Conservation (phyloP, 1,284 basidiomycete genomes). For the Sutorius eximius region DNA sequence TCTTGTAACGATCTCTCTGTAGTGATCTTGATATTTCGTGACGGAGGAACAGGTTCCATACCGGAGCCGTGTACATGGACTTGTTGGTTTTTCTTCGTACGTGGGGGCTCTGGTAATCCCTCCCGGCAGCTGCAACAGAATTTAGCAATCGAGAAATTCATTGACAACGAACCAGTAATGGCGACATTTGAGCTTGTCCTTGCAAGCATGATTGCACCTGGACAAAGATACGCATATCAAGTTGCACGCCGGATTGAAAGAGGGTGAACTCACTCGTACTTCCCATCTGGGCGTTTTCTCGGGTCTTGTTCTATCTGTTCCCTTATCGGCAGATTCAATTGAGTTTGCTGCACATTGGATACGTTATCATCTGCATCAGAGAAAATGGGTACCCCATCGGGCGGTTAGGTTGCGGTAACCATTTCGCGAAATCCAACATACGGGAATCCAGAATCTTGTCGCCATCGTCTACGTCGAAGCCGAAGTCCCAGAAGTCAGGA, state of each 20-base stretch:
- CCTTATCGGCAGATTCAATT: background rate
- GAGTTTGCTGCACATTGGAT: background rate
- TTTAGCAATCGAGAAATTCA: background rate
- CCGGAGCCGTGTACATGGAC: slow-evolving; percentile 15
- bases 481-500: slow-evolving; percentile 64
- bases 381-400: background rate
- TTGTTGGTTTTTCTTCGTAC: slow-evolving; percentile 39
- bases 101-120: slow-evolving; percentile 56
- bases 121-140: slow-evolving; percentile 61
- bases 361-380: slow-evolving; percentile 1
- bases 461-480: slow-evolving; percentile 36
- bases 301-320: slow-evolving; percentile 9
- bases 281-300: slow-evolving; percentile 47
- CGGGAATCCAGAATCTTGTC: slow-evolving; percentile 12
- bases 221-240: background rate
- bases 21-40: slow-evolving; percentile 7
- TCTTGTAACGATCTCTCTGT: background rate
- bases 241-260: background rate
- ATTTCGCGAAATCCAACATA: slow-evolving; percentile 5
- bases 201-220: slow-evolving; percentile 80
- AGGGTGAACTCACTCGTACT: slow-evolving; percentile 46
- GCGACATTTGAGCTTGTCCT: slow-evolving; percentile 69
- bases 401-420: slow-evolving; percentile 4
- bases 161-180: slow-evolving; percentile 58
- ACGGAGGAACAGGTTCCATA: slow-evolving; percentile 6